Evolutionary conservation across 345 rosid species (phyloP).

Genomic region (Eucalyptus melliodora): DNA sequence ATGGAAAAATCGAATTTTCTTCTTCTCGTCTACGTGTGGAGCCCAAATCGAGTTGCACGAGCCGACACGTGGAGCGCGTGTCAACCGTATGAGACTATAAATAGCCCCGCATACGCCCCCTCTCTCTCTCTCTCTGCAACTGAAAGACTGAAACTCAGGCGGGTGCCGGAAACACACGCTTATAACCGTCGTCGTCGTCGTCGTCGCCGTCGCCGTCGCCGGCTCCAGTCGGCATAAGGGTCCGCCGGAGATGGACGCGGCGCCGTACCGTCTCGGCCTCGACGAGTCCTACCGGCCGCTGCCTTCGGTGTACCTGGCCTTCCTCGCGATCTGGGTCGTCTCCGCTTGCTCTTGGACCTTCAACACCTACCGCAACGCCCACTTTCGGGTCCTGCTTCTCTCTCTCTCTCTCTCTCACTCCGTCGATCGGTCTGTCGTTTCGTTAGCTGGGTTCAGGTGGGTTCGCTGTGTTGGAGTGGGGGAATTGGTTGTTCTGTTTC

Average conservation of each 20-base stretch:
- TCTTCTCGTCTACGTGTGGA: not conserved
- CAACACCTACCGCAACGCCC: slow-evolving; percentile 72
- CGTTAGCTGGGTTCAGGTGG: not conserved
- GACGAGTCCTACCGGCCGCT: slow-evolving; percentile 73
- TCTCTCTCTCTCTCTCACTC: not conserved
- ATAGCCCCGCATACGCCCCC: not conserved
- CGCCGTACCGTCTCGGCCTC: slow-evolving; percentile 1
- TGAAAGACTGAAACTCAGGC: not conserved
- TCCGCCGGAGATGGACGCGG: slow-evolving; percentile 12
- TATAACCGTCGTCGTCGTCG: not conserved
- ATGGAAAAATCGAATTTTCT: not conserved
- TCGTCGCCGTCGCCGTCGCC: not conserved
- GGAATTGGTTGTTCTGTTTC: not conserved
- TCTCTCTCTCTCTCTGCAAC: not conserved
- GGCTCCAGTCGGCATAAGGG: not conserved
- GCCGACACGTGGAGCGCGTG: not conserved
- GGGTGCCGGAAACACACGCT: not conserved
- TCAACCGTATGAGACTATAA: not conserved
- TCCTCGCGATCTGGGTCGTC: slow-evolving; percentile 62
- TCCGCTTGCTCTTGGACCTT: slow-evolving; percentile 83
- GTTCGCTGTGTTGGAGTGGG: not conserved
- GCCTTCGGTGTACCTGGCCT: slow-evolving; percentile 58
- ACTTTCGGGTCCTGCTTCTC: slow-evolving; percentile 38
- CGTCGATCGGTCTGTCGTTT: not conserved
- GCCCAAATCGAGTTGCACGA: not conserved